These are phyloP conservation scores for Botryotinia convoluta DNA, from an alignment of 2,329 filamentous ascomycete genomes.

Conservation along the genomic window DNA sequence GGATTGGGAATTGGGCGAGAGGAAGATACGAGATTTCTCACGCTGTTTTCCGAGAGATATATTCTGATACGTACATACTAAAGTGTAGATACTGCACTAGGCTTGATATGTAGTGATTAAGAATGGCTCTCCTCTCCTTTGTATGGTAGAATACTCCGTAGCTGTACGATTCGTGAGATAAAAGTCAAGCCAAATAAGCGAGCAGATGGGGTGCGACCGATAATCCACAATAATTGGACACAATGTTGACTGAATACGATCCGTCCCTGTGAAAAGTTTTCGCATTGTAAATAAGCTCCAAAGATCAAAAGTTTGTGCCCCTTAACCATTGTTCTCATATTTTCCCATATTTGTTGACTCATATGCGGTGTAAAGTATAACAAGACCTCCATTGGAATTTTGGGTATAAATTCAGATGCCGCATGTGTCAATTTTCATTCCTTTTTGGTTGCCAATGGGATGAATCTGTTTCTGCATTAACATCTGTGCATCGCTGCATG, in stretches of 20 bases:
- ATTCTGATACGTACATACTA: background rate
- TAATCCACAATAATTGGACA: background rate
- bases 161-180: background rate
- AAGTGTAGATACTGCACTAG: background rate
- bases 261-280: background rate
- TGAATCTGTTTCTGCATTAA: background rate
- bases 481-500: background rate
- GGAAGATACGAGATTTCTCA: constrained; percentile 17
- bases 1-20: background rate
- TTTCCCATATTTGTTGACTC: background rate
- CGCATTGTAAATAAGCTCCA: background rate
- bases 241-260: constrained; percentile 2
- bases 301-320: background rate
- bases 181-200: background rate
- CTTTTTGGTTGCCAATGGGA: background rate
- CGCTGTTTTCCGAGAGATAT: constrained; percentile 4
- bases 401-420: constrained; percentile 1
- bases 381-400: background rate
- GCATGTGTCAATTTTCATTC: background rate
- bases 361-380: background rate
- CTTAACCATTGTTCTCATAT: background rate
- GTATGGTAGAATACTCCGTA: background rate
- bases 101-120: background rate
- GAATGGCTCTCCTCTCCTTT: background rate
- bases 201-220: background rate